Evolutionary conservation across 148 eudicot species (phyloP), one percentile per base, ranked within the genome.

Genomic region (Diospyros kaki): DNA sequence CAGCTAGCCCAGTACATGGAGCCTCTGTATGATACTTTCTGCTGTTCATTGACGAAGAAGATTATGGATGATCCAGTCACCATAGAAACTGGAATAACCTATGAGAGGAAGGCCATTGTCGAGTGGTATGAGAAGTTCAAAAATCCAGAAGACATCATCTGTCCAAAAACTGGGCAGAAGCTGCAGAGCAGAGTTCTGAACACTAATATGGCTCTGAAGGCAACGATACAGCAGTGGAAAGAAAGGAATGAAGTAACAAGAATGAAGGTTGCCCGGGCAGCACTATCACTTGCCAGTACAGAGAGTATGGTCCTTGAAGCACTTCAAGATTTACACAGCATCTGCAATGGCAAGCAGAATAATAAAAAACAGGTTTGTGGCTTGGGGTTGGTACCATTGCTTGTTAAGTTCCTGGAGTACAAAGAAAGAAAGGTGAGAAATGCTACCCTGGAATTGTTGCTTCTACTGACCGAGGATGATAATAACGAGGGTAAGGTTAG

Each of bases 61-160:
- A 83, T 93, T 58, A 93, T 89, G 98, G 87, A 87, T 51, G 98
- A 93, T 51, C 92, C 98, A 10, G 92, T 91, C 48, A 91, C 98
- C 50, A 76, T 87, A 78, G 90, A 83, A 77, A 90, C 85, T 68
- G 98, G 98, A 66, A 83, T 85, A 64, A 89, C 96, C 14, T 93
- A 77, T 62, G 96, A 93, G 79, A 86, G 87, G 69, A 76, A 68
- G 18, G 90, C 88, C 17, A 91, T 93, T 51, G 74, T 66, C 6
- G 89, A 85, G 42, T 91, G 85, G 86, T 85, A 83, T 55, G 79
- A 78, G 15, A 83, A 75, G 63, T 75, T 81, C 64, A 72, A 80
- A 58, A 79, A 80, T 58, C 60, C 81, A 48, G 79, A 71, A 44
- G 88, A 87, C 60, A 68, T 83, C 60, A 44, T 66, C 45, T 90